These are phyloP conservation scores for Globomyces pollinis-pini DNA, from an alignment of 192 early-diverging fungal genomes.

Conservation along the genomic window DNA sequence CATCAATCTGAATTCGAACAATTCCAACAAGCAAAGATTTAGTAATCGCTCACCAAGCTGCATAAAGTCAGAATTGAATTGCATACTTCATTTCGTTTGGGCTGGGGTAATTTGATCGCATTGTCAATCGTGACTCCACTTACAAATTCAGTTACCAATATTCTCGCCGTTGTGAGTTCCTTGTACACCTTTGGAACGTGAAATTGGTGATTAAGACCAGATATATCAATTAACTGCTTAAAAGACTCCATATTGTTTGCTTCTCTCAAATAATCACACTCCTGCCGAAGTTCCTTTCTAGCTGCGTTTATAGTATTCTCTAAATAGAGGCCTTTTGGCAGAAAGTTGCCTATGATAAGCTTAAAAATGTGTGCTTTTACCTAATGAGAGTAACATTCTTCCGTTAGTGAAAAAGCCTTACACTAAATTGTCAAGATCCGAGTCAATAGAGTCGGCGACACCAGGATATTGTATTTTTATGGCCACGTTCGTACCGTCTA, in stretches of 20 bases:
- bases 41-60: conserved; percentile 70
- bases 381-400: conserved; percentile 68
- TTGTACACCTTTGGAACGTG: conserved; percentile 65
- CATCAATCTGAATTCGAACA: conserved; percentile 93
- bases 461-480: conserved; percentile 98
- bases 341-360: no score
- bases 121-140: conserved; percentile 62
- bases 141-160: conserved; percentile 76
- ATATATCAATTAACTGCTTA: conserved; percentile 41
- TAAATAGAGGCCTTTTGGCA: conserved; percentile 90
- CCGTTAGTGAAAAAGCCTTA: no score
- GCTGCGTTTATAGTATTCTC: conserved; percentile 93
- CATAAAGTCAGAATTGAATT: no score
- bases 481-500: conserved; percentile 45
- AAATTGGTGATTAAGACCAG: conserved; percentile 34
- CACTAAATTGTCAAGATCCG: conserved; percentile 79
- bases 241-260: conserved; percentile 71
- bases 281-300: conserved; percentile 80
- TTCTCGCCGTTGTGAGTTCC: conserved; percentile 60
- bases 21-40: conserved; percentile 74
- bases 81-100: conserved; percentile 43
- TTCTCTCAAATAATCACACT: conserved; percentile 88
- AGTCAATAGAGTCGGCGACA: conserved; percentile 77
- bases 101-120: conserved; percentile 50
- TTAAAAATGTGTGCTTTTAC: no score